Conservation (phyloP, 768 basidiomycete genomes). For the Pleurotus tuber-regium region DNA sequence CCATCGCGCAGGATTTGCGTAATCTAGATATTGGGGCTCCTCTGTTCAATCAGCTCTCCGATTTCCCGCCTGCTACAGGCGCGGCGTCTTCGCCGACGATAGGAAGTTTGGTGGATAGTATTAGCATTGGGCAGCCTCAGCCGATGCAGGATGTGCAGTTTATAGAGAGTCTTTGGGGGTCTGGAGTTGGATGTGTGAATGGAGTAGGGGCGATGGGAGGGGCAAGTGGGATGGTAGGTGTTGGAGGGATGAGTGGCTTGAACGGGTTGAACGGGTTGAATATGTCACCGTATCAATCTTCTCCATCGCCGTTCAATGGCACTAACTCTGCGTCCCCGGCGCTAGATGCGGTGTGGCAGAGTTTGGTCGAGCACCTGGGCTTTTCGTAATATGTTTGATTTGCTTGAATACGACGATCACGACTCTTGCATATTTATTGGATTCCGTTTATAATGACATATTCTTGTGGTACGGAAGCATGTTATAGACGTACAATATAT, state of each 20-base stretch:
- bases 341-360: constrained; percentile 64
- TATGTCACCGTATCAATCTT: neutral
- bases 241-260: constrained; percentile 14
- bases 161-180: constrained; percentile 5
- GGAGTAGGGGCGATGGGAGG: neutral
- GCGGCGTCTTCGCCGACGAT: constrained; percentile 6
- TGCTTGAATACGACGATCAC: no score
- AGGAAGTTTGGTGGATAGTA: constrained; percentile 17
- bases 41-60: constrained; percentile 22
- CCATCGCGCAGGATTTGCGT: constrained; percentile 54
- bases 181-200: neutral
- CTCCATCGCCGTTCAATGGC: constrained; percentile 12
- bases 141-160: constrained; percentile 30
- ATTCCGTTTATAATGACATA: no score
- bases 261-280: constrained; percentile 11
- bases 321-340: constrained; percentile 29
- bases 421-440: no score
- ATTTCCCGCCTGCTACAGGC: constrained; percentile 18
- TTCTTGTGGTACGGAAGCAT: no score
- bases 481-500: no score
- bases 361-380: constrained; percentile 68
- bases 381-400: no score
- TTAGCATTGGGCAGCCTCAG: constrained; percentile 9
- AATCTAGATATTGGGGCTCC: constrained; percentile 30
- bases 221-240: neutral